Base-by-base conservation (phyloP, 2,329 filamentous ascomycete genomes). In the Phialocephala sp. region DNA sequence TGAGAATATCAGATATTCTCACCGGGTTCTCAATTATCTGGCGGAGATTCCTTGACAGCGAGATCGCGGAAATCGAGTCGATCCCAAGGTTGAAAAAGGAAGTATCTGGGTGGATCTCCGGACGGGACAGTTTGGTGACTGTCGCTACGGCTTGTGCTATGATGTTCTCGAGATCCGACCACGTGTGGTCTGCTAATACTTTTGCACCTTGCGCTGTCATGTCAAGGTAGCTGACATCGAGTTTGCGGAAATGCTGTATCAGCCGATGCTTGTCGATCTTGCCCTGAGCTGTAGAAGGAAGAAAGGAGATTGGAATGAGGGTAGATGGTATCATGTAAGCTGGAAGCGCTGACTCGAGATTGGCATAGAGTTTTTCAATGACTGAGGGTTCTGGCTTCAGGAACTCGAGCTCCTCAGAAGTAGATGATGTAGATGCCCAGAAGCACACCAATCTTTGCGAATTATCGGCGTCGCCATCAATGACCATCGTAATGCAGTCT, bases 51-150 rank as follows among this genome's bases (percentile, higher is more conserved):
- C 83, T 87, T 0, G 90, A 85, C 9, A 96, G 78, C 0, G 85
- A 80, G 68, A 97, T 96, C 0, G 91, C 92, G 8, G 89, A 91
- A 32, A 97, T 87, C 0, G 93, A 97, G 75, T 97, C 93, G 6
- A 97, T 77, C 0, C 94, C 94, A 2, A 97, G 77, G n/a, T 84
- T 86, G 63, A 90, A 88, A 66, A 97, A 90, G 0, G 93, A 92
- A 0, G 88, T 89, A 79, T 88, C 89, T 37, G 85, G 85, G 11
- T 78, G 79, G 43, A 97, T 81, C 0, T 81, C 77, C 0, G 75
- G 71, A 3, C 74, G 64, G 0, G 84, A 73, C 0, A 86, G 74
- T 0, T 78, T 74, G 1, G 89, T 80, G 0, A 83, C 78, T 5
- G 81, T 71, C 0, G 85, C 80, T 8, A 96, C 77, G 1, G 83